A percentile compares a stretch with the other conserved stretches of the same genome.
These are phyloP conservation scores for Viola pubescens DNA, from an alignment of 441 rosid species.

Conservation along the genomic window DNA sequence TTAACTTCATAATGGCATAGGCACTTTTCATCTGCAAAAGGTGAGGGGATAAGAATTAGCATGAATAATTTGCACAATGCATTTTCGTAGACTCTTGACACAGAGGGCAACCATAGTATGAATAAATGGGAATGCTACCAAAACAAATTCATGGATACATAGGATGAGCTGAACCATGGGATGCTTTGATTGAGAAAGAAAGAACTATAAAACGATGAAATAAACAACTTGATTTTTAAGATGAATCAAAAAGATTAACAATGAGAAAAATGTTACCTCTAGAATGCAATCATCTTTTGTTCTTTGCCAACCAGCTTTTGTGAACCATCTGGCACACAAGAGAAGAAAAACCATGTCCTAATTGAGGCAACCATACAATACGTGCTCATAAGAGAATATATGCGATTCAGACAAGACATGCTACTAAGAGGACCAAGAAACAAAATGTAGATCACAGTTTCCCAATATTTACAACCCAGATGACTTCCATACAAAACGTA, in stretches of 20 bases:
- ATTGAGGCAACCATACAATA: background rate
- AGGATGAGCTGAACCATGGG: no score
- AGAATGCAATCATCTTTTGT: slow-evolving; percentile 66
- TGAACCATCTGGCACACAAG: slow-evolving; percentile 59
- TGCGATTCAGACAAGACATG: no score
- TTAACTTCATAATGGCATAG: slow-evolving; percentile 71
- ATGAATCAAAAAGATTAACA: slow-evolving; percentile 5
- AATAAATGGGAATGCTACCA: background rate
- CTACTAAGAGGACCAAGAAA: no score
- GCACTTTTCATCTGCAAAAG: slow-evolving; percentile 74
- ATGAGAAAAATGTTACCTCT: slow-evolving; percentile 42
- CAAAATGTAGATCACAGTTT: no score
- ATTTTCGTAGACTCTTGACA: no score
- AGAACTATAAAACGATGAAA: slow-evolving; percentile 1
- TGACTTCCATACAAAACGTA: no score
- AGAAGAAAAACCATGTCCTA: slow-evolving; percentile 10
- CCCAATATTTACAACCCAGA: no score
- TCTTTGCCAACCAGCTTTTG: slow-evolving; percentile 79
- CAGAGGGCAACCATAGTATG: no score
- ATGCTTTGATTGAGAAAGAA: background rate
- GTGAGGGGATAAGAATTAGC: no score
- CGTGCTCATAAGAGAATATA: background rate
- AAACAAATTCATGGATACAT: background rate
- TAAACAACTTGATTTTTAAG: background rate
- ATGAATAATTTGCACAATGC: no score